These are phyloP conservation scores for Suhomyces kunorum DNA, from an alignment of 1,139 yeast species.

Conservation along the genomic window DNA sequence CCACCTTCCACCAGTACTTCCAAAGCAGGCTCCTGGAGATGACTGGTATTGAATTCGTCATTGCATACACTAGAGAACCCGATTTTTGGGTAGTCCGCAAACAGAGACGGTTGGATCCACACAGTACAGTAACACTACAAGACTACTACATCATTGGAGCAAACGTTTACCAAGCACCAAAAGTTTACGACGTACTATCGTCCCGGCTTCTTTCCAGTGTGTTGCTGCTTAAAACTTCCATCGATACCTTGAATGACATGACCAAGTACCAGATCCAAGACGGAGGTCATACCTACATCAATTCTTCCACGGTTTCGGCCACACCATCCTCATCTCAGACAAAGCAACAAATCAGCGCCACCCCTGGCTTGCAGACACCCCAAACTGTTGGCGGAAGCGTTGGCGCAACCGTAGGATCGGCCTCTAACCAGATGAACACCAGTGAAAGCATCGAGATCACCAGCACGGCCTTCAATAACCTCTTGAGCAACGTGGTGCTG, in stretches of 20 bases:
- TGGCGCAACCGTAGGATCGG: slow-evolving; percentile 20
- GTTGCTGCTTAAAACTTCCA: slow-evolving; percentile 38
- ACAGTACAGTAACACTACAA: slow-evolving; percentile 52
- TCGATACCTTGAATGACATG: slow-evolving; percentile 38
- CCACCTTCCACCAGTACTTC: slow-evolving; percentile 28
- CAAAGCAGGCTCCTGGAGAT: slow-evolving; percentile 66
- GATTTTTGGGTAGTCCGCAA: slow-evolving; percentile 90
- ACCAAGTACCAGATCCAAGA: slow-evolving; percentile 38
- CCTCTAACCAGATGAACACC: slow-evolving; percentile 16
- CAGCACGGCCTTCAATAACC: slow-evolving; percentile 34
- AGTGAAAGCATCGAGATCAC: slow-evolving; percentile 26
- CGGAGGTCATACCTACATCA: slow-evolving; percentile 37
- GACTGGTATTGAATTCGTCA: slow-evolving; percentile 83
- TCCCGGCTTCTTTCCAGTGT: slow-evolving; percentile 42
- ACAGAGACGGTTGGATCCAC: slow-evolving; percentile 62
- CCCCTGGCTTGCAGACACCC: slow-evolving; percentile 22
- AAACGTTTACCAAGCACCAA: slow-evolving; percentile 89
- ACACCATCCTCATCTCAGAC: slow-evolving; percentile 10
- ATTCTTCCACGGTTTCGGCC: slow-evolving; percentile 6
- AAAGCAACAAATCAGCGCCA: slow-evolving; percentile 10
- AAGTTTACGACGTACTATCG: slow-evolving; percentile 41
- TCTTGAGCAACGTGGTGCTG: slow-evolving; percentile 31
- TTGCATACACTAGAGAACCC: slow-evolving; percentile 78
- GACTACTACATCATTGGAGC: slow-evolving; percentile 91
- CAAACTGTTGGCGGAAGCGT: slow-evolving; percentile 20